Percentiles rank a stretch among this genome's conserved stretches.
phyloP scores from a whole-genome alignment of 192 early-diverging fungal genomes.

The Radiomyces spectabilis region DNA sequence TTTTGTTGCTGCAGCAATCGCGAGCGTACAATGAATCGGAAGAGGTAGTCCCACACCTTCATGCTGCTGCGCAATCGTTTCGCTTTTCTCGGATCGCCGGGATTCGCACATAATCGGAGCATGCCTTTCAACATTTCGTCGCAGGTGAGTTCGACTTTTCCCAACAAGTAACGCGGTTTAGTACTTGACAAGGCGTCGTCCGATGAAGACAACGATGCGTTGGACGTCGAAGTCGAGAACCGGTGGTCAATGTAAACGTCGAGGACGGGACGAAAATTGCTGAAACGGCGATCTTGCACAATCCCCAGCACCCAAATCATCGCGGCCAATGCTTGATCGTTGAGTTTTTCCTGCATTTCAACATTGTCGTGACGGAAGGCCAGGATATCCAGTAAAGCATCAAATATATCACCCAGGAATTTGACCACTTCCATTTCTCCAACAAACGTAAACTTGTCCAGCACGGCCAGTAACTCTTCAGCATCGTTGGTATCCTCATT shows the following conservation, averaged over 20 bases:
- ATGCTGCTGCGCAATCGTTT: slow-evolving; percentile 45
- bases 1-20: slow-evolving; percentile 19
- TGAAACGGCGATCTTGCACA: slow-evolving; percentile 53
- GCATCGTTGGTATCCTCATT: slow-evolving; percentile 1
- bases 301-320: slow-evolving; percentile 52
- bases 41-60: slow-evolving; percentile 57
- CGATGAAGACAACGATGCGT: too few species aligned
- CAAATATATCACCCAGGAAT: slow-evolving; percentile 55
- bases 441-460: slow-evolving; percentile 47
- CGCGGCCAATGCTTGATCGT: slow-evolving; percentile 38
- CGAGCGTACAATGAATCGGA: slow-evolving; percentile 47
- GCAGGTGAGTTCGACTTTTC: too few species aligned
- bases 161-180: too few species aligned
- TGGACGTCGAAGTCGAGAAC: too few species aligned
- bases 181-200: too few species aligned
- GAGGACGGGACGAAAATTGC: slow-evolving; percentile 45
- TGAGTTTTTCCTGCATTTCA: slow-evolving; percentile 10
- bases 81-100: slow-evolving; percentile 23
- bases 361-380: slow-evolving; percentile 11
- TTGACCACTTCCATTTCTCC: slow-evolving; percentile 64
- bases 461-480: slow-evolving; percentile 29
- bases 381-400: slow-evolving; percentile 54
- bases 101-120: slow-evolving; percentile 19
- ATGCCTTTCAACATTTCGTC: slow-evolving; percentile 34
- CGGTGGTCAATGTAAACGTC: slow-evolving; percentile 53